Evolutionary conservation across 2,329 filamentous ascomycete species (phyloP).

Genomic region (Podosphaera xanthii): DNA sequence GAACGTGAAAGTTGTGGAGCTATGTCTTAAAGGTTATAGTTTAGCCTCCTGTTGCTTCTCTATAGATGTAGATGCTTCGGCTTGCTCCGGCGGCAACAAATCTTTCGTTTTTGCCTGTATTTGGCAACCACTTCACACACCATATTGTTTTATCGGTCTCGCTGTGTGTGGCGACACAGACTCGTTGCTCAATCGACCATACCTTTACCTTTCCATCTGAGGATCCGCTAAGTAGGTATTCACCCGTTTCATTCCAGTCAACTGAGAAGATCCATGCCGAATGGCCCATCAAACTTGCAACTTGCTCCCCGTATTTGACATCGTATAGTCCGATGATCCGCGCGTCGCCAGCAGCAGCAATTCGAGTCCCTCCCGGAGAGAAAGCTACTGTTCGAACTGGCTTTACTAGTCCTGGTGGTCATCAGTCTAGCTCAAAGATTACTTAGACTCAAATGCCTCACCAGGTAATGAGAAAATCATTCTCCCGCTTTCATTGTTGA

Average conservation of each 20-base stretch:
- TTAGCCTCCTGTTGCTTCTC: slow-evolving; percentile 48
- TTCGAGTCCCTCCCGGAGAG: slow-evolving; percentile 59
- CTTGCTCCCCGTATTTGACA: slow-evolving; percentile 74
- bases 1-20: not conserved
- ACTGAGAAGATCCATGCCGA: slow-evolving; percentile 74
- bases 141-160: slow-evolving; percentile 73
- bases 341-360: slow-evolving; percentile 79
- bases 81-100: slow-evolving; percentile 65
- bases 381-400: slow-evolving; percentile 72
- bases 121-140: slow-evolving; percentile 66
- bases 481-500: slow-evolving; percentile 74
- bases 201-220: slow-evolving; percentile 92
- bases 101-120: slow-evolving; percentile 36
- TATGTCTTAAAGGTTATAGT: not conserved
- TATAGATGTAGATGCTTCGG: slow-evolving; percentile 56
- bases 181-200: slow-evolving; percentile 68
- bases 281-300: slow-evolving; percentile 62
- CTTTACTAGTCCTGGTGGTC: slow-evolving; percentile 47
- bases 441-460: slow-evolving; percentile 18
- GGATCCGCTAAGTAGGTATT: slow-evolving; percentile 69
- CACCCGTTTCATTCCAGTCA: slow-evolving; percentile 83
- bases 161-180: slow-evolving; percentile 80
- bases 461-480: slow-evolving; percentile 69
- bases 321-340: slow-evolving; percentile 81
- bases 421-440: slow-evolving; percentile 8